Evolutionary conservation across 2,329 filamentous ascomycete genomes (phyloP), one percentile per base, ranked within the genome.

Genomic region (Leptographium lundbergii): DNA sequence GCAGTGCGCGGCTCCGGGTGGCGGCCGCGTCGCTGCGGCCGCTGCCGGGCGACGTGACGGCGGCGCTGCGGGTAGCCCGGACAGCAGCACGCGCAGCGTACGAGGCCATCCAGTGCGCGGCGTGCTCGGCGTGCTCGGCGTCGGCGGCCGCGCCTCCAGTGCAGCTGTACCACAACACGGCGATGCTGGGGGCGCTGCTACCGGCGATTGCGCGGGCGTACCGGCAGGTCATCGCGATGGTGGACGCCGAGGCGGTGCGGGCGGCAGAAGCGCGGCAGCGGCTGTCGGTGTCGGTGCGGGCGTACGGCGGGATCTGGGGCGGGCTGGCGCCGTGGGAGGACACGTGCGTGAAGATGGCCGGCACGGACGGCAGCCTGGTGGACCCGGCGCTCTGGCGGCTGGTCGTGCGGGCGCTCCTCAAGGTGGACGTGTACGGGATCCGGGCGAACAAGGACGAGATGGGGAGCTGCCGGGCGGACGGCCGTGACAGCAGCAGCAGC

Each of bases 201-300:
- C 81, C 81, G 1, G 78, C 79, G 10, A 75, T 81, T 52, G 80
- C 77, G 57, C 78, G 82, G 66, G 78, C 79, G 9, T 85, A 85
- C 71, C 74, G 74, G 58, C 71, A 69, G 32, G 79, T 86, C 54
- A 71, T 85, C 14, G 69, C 70, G 55, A 74, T 81, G 70, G 72
- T 85, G 9, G 81, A 85, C 62, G 66, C 66, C n/a, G 78, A 82
- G 64, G 70, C 76, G 0, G 69, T 71, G 1, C 67, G 65, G 0
- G 81, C 81, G 13, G 71, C 71, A 50, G 66, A 68, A 5, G 72
- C 76, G 39, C 69, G 70, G 2, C 69, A 74, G 19, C 72, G 68
- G 6, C 66, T 82, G 9, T 67, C 67, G 54, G 80, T 83, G 63
- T 69, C 70, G 4, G 71, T 81, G 25, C 65, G 67, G 24, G 72